Conservation (phyloP, 2,329 filamentous ascomycete genomes). For the Hypoxylon sp. region DNA sequence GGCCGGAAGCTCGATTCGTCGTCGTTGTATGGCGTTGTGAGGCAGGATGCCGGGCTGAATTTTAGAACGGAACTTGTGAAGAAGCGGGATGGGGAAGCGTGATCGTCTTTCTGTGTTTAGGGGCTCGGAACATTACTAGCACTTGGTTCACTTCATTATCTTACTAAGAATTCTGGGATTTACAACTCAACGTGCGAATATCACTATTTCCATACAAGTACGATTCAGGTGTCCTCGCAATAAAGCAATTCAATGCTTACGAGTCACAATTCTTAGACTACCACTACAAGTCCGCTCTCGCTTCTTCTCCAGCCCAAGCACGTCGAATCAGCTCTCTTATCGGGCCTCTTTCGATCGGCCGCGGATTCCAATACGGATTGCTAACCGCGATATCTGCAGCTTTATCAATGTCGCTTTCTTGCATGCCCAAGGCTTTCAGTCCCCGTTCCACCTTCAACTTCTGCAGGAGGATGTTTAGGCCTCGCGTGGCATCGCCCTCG, state of each 20-base stretch:
- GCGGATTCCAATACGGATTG: conserved; percentile 71
- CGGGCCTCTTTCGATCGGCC: conserved; percentile 62
- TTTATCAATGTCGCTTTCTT: conserved; percentile 70
- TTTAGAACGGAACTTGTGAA: conserved; percentile 32
- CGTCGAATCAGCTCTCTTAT: conserved; percentile 68
- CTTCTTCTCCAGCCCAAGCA: conserved; percentile 71
- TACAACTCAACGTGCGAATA: not conserved
- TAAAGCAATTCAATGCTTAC: not conserved
- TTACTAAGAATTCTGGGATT: too few relatives aligned
- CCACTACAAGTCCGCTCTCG: conserved; percentile 49
- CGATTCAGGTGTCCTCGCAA: too few relatives aligned
- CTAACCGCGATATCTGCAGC: conserved; percentile 68
- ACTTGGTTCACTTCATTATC: too few relatives aligned
- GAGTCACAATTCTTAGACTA: not conserved
- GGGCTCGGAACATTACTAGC: not conserved
- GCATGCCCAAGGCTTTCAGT: conserved; percentile 67
- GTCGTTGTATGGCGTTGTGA: conserved; percentile 61
- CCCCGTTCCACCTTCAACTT: conserved; percentile 65
- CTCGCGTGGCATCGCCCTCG: conserved; percentile 68
- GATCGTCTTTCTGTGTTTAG: not conserved
- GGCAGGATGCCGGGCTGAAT: conserved; percentile 35
- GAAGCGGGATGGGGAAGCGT: conserved; percentile 23
- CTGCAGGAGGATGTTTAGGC: conserved; percentile 66
- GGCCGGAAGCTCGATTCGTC: conserved; percentile 60
- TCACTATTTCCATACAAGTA: too few relatives aligned